Evolutionary conservation across 2,329 filamentous ascomycete species (phyloP).

Genomic region (Leptodontidium sp.): DNA sequence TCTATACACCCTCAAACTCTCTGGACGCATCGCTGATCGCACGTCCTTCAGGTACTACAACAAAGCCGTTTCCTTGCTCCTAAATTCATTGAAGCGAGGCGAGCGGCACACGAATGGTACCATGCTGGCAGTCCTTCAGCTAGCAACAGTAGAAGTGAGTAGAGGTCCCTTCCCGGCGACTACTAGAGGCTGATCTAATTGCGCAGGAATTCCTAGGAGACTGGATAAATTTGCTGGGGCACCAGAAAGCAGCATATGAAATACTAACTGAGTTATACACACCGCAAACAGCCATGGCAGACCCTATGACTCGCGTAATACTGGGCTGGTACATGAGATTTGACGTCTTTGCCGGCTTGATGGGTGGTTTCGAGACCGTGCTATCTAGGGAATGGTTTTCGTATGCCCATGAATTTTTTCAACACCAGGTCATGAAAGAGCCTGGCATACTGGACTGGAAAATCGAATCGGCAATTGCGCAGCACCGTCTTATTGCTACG

Average conservation of each 20-base stretch:
- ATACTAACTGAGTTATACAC: slow-evolving; percentile 82
- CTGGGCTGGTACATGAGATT: slow-evolving; percentile 92
- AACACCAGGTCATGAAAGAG: slow-evolving; percentile 62
- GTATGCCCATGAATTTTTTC: slow-evolving; percentile 60
- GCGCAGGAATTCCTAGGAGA: slow-evolving; percentile 91
- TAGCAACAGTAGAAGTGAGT: slow-evolving; percentile 90
- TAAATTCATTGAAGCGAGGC: slow-evolving; percentile 73
- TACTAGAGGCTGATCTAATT: background rate
- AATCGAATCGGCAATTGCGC: slow-evolving; percentile 71
- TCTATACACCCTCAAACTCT: background rate
- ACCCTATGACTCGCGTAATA: slow-evolving; percentile 74
- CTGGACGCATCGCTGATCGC: background rate
- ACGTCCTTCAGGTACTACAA: slow-evolving; percentile 69
- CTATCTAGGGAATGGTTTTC: slow-evolving; percentile 81
- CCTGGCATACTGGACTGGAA: slow-evolving; percentile 71
- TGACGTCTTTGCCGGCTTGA: slow-evolving; percentile 83
- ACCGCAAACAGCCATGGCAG: slow-evolving; percentile 76
- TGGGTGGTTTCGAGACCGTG: slow-evolving; percentile 79
- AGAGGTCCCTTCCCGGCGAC: background rate
- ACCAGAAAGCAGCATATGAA: slow-evolving; percentile 87
- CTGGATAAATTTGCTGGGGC: slow-evolving; percentile 91
- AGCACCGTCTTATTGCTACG: slow-evolving; percentile 75
- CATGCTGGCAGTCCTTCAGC: slow-evolving; percentile 85
- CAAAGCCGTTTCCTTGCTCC: slow-evolving; percentile 79
- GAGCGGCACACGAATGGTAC: slow-evolving; percentile 77